Conservation (phyloP, 768 basidiomycete species). For the Russula brevipes region DNA sequence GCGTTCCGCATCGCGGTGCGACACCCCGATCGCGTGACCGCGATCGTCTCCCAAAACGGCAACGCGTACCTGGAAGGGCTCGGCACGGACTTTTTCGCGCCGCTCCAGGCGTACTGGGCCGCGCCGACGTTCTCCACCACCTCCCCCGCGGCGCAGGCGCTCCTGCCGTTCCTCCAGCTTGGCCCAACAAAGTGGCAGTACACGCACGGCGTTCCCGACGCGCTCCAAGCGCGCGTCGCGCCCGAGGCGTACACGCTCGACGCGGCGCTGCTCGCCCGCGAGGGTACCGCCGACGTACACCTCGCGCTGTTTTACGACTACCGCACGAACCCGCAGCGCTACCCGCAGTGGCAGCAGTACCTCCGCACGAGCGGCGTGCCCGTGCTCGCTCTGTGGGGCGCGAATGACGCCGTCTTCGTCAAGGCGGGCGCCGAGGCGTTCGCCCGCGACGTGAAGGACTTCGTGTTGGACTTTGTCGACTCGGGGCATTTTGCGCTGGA, state of each 20-base stretch:
- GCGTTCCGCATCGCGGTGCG: conserved; percentile 36
- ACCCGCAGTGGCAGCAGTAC: conserved; percentile 44
- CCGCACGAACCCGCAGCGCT: conserved; percentile 39
- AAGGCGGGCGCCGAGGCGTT: conserved; percentile 43
- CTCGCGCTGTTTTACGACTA: conserved; percentile 42
- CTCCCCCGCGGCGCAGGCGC: not conserved
- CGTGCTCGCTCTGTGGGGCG: conserved; percentile 46
- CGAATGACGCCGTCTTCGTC: conserved; percentile 41
- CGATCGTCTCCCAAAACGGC: conserved; percentile 46
- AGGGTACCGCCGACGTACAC: conserved; percentile 40
- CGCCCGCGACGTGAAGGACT: conserved; percentile 36
- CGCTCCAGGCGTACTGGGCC: conserved; percentile 34
- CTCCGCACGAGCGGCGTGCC: conserved; percentile 38
- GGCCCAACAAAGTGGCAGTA: conserved; percentile 9
- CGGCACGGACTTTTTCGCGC: conserved; percentile 37
- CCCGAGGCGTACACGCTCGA: conserved; percentile 38
- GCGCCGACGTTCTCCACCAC: not conserved
- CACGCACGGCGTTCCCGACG: conserved; percentile 2
- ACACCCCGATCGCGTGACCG: conserved; percentile 40
- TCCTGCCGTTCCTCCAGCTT: conserved; percentile 5
- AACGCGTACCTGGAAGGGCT: conserved; percentile 46
- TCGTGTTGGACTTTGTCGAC: conserved; percentile 38
- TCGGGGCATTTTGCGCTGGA: conserved; percentile 44
- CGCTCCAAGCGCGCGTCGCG: conserved; percentile 8
- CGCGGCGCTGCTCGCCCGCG: conserved; percentile 37